Evolutionary conservation across 345 rosid species (phyloP).

Genomic region (Balakata baccata): DNA sequence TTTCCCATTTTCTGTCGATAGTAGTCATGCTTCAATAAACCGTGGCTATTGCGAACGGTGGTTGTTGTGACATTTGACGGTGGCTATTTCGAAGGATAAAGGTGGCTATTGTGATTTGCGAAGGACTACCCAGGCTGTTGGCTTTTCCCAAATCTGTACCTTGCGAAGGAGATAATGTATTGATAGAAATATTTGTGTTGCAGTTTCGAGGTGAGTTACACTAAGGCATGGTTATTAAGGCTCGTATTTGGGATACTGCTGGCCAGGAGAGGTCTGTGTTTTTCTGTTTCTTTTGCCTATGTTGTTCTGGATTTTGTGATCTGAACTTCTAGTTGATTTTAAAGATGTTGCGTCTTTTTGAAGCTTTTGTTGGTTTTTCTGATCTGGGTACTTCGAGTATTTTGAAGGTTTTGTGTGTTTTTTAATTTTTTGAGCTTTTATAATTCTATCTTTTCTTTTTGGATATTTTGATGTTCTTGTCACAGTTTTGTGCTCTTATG

Average conservation of each 20-base stretch:
- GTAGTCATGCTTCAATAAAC: no score
- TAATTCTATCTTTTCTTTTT: constrained; percentile 15
- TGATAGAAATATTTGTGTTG: no score
- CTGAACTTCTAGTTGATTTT: background rate
- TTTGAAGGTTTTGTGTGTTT: constrained; percentile 13
- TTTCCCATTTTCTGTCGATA: no score
- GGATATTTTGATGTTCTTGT: constrained; percentile 10
- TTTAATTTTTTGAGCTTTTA: constrained; percentile 5
- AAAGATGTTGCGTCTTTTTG: background rate
- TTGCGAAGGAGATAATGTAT: no score
- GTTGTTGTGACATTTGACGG: no score
- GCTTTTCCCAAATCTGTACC: no score
- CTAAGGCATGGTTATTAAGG: constrained; percentile 78
- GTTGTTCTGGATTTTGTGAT: constrained; percentile 16
- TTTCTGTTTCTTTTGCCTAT: background rate
- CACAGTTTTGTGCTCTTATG: constrained; percentile 8
- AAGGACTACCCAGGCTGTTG: no score
- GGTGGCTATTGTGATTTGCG: no score
- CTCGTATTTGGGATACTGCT: constrained; percentile 99
- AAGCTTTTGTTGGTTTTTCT: constrained; percentile 1
- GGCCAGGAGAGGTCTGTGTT: constrained; percentile 76
- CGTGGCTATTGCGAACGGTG: no score
- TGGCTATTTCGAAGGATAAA: no score
- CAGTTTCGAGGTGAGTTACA: no score
- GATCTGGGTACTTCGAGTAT: constrained; percentile 22